Percentiles rank a stretch among this genome's conserved stretches.
Evolutionary conservation across 768 basidiomycete genomes (phyloP).

Genomic region (Kwoniella dejecticola): DNA sequence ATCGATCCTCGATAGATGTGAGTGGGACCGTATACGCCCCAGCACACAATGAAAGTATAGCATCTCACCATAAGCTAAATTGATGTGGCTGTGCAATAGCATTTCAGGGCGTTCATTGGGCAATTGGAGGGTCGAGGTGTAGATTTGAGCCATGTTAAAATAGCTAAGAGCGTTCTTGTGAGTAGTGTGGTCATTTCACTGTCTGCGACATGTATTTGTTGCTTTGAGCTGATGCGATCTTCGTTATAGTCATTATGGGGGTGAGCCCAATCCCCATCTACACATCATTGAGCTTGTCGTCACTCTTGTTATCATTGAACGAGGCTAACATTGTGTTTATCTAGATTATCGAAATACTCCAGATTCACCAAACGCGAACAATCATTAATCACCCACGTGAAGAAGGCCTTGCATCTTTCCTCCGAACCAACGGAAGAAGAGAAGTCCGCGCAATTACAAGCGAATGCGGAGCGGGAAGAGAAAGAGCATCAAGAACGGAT

Average conservation of each 20-base stretch:
- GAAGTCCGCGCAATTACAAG: constrained; percentile 34
- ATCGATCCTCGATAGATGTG: constrained; percentile 65
- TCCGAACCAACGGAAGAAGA: constrained; percentile 41
- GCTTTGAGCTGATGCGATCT: too few relatives aligned
- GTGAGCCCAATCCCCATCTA: constrained; percentile 13
- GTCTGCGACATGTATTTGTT: too few relatives aligned
- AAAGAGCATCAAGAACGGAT: constrained; percentile 28
- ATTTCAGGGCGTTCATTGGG: constrained; percentile 64
- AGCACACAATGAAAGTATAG: background rate
- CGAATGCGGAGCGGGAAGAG: constrained; percentile 25
- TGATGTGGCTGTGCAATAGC: too few relatives aligned
- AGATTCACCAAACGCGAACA: constrained; percentile 33
- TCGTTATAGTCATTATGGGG: constrained; percentile 31
- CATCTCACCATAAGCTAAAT: background rate
- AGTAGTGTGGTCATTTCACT: too few relatives aligned
- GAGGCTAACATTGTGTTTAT: too few relatives aligned
- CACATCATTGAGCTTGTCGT: too few relatives aligned
- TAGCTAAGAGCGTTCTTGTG: constrained; percentile 64
- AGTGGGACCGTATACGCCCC: constrained; percentile 15
- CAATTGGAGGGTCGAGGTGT: constrained; percentile 62
- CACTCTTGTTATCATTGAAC: too few relatives aligned
- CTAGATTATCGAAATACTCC: constrained; percentile 33
- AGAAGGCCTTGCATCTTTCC: constrained; percentile 26
- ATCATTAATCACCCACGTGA: constrained; percentile 23
- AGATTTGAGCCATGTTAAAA: constrained; percentile 65